phyloP scores from a whole-genome alignment of 1,284 basidiomycete species.

The Tilletiopsis washingtonensis region DNA sequence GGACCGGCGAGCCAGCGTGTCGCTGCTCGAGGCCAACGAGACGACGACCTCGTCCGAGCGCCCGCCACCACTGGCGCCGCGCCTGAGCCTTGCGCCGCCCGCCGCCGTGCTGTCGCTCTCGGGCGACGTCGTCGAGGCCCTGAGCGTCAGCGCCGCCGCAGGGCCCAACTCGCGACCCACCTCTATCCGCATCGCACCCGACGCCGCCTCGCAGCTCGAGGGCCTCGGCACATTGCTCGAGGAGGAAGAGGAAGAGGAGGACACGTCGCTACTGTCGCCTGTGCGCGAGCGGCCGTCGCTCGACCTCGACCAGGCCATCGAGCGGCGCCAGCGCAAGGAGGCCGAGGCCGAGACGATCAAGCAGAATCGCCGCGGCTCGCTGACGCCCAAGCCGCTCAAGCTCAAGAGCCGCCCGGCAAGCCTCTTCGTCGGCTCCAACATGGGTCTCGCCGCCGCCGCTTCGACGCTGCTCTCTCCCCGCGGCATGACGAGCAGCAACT shows the following conservation, averaged over 20 bases:
- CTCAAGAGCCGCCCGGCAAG: constrained; percentile 38
- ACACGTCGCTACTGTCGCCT: constrained; percentile 12
- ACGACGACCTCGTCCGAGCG: constrained; percentile 2
- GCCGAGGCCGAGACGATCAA: constrained; percentile 29
- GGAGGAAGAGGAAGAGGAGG: constrained; percentile 39
- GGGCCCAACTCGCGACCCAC: constrained; percentile 17
- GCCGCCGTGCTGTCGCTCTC: neutral
- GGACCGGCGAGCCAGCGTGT: constrained; percentile 11
- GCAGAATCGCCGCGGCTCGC: constrained; percentile 20
- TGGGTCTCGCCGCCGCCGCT: no score
- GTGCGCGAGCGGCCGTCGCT: constrained; percentile 15
- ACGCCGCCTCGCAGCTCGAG: constrained; percentile 19
- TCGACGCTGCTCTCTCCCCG: no score
- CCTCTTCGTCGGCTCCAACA: constrained; percentile 22
- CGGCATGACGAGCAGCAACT: constrained; percentile 15
- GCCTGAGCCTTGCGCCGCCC: constrained; percentile 1
- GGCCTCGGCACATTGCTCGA: constrained; percentile 35
- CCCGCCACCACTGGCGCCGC: neutral
- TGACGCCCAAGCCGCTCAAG: constrained; percentile 38
- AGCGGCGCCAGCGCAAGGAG: constrained; percentile 12
- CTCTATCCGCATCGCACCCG: constrained; percentile 18
- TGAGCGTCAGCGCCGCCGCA: no score
- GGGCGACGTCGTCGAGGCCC: neutral
- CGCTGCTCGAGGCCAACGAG: constrained; percentile 16
- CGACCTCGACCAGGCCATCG: constrained; percentile 14